Percentiles rank a stretch among this genome's conserved stretches.
Evolutionary conservation across 140 eudicot species (phyloP).

Genomic region (Ambrosia hybrid): DNA sequence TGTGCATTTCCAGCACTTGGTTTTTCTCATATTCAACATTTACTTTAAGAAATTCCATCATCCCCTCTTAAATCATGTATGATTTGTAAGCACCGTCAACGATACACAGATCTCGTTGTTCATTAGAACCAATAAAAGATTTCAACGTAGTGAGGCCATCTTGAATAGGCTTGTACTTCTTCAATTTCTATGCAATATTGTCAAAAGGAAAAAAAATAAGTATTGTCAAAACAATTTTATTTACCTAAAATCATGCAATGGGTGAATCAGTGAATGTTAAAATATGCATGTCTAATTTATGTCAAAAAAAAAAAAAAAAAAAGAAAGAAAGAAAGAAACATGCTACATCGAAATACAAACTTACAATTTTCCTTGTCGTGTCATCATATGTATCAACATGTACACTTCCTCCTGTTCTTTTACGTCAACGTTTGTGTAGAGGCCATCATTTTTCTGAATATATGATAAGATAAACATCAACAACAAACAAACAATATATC

Average conservation of each 20-base stretch:
- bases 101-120: not conserved
- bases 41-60: not conserved
- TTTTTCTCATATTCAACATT: not conserved
- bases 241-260: not conserved
- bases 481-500: too few relatives aligned
- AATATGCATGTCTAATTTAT: not conserved
- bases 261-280: not conserved
- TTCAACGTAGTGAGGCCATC: not conserved
- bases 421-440: not conserved
- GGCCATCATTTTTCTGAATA: too few relatives aligned
- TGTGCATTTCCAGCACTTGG: not conserved
- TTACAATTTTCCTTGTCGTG: not conserved
- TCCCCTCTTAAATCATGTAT: not conserved
- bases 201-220: too few relatives aligned
- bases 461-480: too few relatives aligned
- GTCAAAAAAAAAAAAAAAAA: too few relatives aligned
- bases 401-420: not conserved
- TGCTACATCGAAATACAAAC: not conserved
- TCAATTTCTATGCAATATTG: not conserved
- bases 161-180: not conserved
- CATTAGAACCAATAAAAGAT: not conserved
- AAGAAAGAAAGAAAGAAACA: not conserved
- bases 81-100: not conserved
- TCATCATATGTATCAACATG: not conserved
- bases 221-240: not conserved